Conservation (phyloP, 2,329 filamentous ascomycete genomes). For the Aspergillus ochraceoroseus region DNA sequence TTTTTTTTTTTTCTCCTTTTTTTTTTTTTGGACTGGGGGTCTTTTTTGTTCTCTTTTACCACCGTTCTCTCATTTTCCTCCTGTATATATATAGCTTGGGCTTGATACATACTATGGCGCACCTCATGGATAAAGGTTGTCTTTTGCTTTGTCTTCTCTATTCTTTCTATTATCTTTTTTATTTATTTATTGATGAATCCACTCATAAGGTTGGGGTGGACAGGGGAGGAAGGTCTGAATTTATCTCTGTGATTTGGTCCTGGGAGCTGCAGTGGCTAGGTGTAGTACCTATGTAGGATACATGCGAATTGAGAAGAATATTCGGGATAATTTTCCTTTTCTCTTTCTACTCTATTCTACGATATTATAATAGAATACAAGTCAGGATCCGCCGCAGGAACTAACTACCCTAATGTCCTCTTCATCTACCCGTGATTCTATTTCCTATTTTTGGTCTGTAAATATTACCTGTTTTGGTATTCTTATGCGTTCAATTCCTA, state of each 20-base stretch:
- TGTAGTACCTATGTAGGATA: too few relatives aligned
- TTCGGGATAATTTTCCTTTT: too few relatives aligned
- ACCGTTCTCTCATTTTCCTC: too few relatives aligned
- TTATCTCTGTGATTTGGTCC: not conserved
- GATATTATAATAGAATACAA: too few relatives aligned
- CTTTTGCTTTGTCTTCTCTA: not conserved
- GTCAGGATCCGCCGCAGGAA: too few relatives aligned
- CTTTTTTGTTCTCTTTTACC: constrained; percentile 1
- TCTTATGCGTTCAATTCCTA: too few relatives aligned
- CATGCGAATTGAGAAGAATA: too few relatives aligned
- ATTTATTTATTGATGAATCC: not conserved
- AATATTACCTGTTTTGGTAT: too few relatives aligned
- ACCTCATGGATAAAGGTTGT: constrained; percentile 8
- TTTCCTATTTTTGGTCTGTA: too few relatives aligned
- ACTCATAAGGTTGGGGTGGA: not conserved
- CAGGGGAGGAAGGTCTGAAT: not conserved
- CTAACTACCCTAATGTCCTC: too few relatives aligned
- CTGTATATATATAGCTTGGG: constrained; percentile 12
- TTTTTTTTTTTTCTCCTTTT: constrained; percentile 1
- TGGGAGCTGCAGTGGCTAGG: not conserved
- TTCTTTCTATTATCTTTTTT: not conserved
- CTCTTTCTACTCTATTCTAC: too few relatives aligned
- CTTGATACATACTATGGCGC: constrained; percentile 11
- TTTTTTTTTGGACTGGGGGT: not conserved
- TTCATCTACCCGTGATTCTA: too few relatives aligned